A percentile compares a stretch with the other conserved stretches of the same genome.
These are phyloP conservation scores for Parachlorella kessleri DNA, from an alignment of 139 green algal species.

Conservation along the genomic window DNA sequence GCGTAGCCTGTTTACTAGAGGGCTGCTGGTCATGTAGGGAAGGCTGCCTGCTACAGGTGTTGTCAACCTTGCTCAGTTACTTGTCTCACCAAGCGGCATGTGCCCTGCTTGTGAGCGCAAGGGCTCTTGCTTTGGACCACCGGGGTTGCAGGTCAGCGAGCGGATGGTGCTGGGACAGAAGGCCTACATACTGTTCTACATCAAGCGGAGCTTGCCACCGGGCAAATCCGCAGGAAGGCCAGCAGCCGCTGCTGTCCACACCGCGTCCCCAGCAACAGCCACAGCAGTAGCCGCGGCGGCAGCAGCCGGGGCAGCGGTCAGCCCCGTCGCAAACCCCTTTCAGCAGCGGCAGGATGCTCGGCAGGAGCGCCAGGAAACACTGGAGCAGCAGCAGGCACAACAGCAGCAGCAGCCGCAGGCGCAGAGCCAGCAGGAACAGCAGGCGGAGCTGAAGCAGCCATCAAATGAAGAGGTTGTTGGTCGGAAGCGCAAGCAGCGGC, in stretches of 20 bases:
- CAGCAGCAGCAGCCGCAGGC: background rate
- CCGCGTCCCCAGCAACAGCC: background rate
- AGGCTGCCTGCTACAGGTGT: no score
- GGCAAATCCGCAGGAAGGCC: background rate
- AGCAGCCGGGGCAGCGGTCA: background rate
- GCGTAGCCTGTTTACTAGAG: no score
- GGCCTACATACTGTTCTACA: constrained; percentile 98
- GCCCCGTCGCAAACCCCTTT: background rate
- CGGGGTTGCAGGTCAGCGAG: constrained; percentile 61
- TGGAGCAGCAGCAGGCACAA: constrained; percentile 21
- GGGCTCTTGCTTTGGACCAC: background rate
- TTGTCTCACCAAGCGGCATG: no score
- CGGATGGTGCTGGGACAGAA: constrained; percentile 80
- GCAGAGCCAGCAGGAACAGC: constrained; percentile 3
- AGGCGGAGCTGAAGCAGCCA: background rate
- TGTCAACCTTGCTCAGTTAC: no score
- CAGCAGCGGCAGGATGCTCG: background rate
- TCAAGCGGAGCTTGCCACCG: constrained; percentile 33
- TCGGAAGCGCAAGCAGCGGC: no score
- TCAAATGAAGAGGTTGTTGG: no score
- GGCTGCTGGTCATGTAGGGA: no score
- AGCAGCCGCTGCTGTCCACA: background rate
- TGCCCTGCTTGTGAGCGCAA: no score
- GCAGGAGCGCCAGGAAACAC: background rate
- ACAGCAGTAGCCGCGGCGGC: background rate